Percentiles rank a stretch among this genome's conserved stretches.
Conservation (phyloP, 2,329 filamentous ascomycete species). For the Diplodia scrobiculata region DNA sequence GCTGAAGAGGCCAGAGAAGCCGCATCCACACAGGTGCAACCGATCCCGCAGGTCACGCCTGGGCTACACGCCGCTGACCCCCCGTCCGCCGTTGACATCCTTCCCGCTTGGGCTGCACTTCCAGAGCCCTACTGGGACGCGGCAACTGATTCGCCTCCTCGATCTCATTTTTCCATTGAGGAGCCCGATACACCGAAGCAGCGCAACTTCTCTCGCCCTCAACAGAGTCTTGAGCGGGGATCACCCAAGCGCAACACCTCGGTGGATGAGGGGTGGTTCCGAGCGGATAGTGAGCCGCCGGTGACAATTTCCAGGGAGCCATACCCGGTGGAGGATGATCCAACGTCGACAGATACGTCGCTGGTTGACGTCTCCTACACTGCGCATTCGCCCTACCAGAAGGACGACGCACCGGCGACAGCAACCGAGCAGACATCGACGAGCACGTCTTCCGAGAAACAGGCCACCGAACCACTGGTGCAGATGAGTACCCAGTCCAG, state of each 20-base stretch:
- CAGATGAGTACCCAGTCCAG: conserved; percentile 1
- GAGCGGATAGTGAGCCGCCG: conserved; percentile 8
- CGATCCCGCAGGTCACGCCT: not conserved
- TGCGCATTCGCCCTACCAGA: not conserved
- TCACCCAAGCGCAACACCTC: not conserved
- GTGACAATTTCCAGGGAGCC: conserved; percentile 20
- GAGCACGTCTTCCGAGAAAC: not conserved
- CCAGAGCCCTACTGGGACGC: conserved; percentile 20
- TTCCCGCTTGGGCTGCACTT: conserved; percentile 12
- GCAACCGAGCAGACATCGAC: not conserved
- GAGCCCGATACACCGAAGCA: not conserved
- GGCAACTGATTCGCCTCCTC: not conserved
- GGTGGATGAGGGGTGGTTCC: not conserved
- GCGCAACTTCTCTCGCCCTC: conserved; percentile 1
- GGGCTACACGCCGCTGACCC: not conserved
- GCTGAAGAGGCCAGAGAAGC: not conserved
- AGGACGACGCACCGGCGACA: not conserved
- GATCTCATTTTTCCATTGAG: not conserved
- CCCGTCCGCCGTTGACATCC: not conserved
- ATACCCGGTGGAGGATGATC: conserved; percentile 2
- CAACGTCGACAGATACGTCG: conserved; percentile 17
- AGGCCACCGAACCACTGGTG: not conserved
- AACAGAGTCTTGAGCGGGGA: not conserved
- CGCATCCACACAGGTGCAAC: not conserved
- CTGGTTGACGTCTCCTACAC: conserved; percentile 5